A percentile compares a stretch with the other conserved stretches of the same genome.
These are phyloP conservation scores for Avicennia marina DNA, from an alignment of 257 asterid species.

Conservation along the genomic window DNA sequence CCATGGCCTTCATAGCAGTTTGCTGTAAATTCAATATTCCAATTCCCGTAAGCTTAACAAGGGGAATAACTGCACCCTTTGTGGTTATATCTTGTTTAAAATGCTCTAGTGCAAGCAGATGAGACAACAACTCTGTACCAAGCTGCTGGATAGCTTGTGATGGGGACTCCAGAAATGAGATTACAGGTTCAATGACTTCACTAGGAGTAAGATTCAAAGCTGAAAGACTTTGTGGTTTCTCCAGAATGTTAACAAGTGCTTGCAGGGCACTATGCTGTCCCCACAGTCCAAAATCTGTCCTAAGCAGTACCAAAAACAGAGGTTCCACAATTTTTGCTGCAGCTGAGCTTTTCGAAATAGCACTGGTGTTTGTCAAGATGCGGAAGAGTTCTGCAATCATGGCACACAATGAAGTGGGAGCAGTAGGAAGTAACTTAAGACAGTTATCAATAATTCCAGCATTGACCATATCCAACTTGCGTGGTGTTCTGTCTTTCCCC, in stretches of 20 bases:
- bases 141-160: constrained; percentile 88
- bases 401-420: constrained; percentile 67
- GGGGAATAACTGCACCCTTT: constrained; percentile 70
- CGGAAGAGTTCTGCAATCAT: constrained; percentile 83
- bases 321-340: constrained; percentile 78
- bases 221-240: constrained; percentile 76
- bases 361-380: constrained; percentile 82
- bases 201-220: constrained; percentile 64
- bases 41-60: constrained; percentile 75
- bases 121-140: constrained; percentile 73
- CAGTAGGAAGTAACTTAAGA: constrained; percentile 62
- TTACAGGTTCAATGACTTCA: constrained; percentile 75
- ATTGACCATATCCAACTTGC: constrained; percentile 85
- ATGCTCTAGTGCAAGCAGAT: constrained; percentile 77
- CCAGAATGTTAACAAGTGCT: constrained; percentile 82
- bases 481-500: constrained; percentile 84
- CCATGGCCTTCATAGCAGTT: constrained; percentile 77
- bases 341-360: constrained; percentile 57
- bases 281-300: constrained; percentile 65
- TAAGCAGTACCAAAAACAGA: constrained; percentile 59
- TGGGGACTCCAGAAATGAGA: constrained; percentile 69
- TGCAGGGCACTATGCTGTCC: constrained; percentile 94
- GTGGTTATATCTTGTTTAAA: constrained; percentile 79
- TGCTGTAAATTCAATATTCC: constrained; percentile 70
- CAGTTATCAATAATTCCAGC: constrained; percentile 81